phyloP scores from a whole-genome alignment of 2,329 filamentous ascomycete genomes.

The Paecilomyces fulvus region DNA sequence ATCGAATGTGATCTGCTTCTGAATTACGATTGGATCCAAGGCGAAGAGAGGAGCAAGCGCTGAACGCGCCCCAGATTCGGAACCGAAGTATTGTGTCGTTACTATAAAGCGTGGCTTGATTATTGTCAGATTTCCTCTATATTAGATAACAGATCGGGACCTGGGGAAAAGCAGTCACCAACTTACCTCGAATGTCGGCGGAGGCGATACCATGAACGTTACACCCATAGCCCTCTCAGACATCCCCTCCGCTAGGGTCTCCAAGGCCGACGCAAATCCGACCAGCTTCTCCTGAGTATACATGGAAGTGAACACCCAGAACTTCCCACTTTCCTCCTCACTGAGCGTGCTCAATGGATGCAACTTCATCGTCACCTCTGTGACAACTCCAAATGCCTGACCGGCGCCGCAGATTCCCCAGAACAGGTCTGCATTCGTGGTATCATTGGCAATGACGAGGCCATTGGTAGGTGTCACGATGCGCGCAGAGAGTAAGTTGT shows the following conservation, averaged over 20 bases:
- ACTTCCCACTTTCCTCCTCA: not conserved
- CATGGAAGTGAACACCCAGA: not conserved
- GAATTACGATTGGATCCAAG: not conserved
- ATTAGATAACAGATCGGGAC: not conserved
- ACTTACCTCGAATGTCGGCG: not conserved
- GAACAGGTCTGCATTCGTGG: constrained; percentile 12
- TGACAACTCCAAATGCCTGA: constrained; percentile 16
- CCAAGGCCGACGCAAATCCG: not conserved
- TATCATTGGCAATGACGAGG: not conserved
- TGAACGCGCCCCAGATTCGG: not conserved
- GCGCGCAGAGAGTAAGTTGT: not conserved
- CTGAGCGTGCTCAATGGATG: not conserved
- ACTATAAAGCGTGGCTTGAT: not conserved
- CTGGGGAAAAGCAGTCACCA: not conserved
- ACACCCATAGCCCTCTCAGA: not conserved
- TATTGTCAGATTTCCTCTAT: not conserved
- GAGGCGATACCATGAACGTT: not conserved
- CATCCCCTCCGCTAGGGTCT: not conserved
- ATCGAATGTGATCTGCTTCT: not conserved
- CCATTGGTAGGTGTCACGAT: not conserved
- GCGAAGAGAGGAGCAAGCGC: not conserved
- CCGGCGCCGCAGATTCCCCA: constrained; percentile 17
- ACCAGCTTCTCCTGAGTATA: not conserved
- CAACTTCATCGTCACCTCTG: not conserved
- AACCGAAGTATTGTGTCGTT: not conserved